Percentiles rank a stretch among this genome's conserved stretches.
Evolutionary conservation across 345 rosid species (phyloP).

Genomic region (Salix suchowensis): DNA sequence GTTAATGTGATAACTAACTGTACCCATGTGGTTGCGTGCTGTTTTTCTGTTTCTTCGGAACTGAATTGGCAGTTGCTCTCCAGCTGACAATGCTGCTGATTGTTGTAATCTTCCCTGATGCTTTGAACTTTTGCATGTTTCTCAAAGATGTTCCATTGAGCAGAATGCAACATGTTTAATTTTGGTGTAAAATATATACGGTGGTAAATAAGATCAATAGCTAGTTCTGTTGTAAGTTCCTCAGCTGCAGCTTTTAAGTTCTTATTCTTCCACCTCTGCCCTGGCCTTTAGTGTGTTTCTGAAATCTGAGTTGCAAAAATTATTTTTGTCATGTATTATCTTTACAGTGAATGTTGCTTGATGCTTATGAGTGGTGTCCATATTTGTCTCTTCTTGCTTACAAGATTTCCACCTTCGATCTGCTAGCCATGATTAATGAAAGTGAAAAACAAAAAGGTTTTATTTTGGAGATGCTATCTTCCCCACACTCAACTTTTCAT

Average conservation of each 20-base stretch:
- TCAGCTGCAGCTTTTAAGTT: neutral
- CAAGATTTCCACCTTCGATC: neutral
- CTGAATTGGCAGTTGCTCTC: neutral
- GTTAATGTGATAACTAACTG: neutral
- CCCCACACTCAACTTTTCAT: neutral
- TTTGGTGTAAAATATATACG: neutral
- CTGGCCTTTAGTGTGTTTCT: neutral
- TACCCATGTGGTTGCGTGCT: neutral
- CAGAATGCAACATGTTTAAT: neutral
- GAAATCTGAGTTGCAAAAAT: neutral
- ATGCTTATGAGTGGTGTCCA: neutral
- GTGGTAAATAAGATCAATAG: neutral
- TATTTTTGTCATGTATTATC: neutral
- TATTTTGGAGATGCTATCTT: neutral
- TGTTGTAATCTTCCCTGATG: neutral
- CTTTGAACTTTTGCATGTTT: neutral
- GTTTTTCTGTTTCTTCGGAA: neutral
- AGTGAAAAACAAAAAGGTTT: neutral
- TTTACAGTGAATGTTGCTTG: neutral
- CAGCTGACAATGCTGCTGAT: neutral
- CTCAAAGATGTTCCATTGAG: neutral
- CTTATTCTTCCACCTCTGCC: neutral
- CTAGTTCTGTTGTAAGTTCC: neutral
- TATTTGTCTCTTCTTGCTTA: neutral
- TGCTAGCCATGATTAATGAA: neutral